Evolutionary conservation across 2,329 filamentous ascomycete genomes (phyloP), one percentile per base, ranked within the genome.

Genomic region (Ophiostoma novo-ulmi): DNA sequence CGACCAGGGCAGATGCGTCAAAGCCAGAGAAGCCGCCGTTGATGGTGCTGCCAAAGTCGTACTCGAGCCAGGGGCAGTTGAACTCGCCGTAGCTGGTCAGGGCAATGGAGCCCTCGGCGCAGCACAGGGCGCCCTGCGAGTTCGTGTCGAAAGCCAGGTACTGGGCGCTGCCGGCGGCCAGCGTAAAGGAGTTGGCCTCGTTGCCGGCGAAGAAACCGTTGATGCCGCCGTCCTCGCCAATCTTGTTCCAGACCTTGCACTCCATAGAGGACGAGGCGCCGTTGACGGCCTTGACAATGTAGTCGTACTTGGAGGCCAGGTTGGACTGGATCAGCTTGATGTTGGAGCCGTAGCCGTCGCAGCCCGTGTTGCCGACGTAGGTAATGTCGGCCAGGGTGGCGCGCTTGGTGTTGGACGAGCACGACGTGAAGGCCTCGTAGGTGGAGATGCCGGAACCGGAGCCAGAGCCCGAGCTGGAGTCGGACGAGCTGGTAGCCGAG

Each of bases 211-310:
- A 85, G 80, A 83, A 83, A 74, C 84, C 84, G 75, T 84, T 79
- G 76, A 85, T 80, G 48, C 72, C 71, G 55, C 80, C 79, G 66
- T 79, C 74, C 17, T 78, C 76, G 64, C 84, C 84, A 70, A 85
- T 84, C 83, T 86, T 86, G 82, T 84, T 83, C 79, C 78, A 85
- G 80, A 80, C 82, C 48, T 75, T 75, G 76, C 84, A 85, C 63
- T 77, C 58, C 70, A 79, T 78, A 64, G 75, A 67, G 63, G 72
- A 68, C 48, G 68, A 68, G 73, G 70, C 76, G 69, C 78, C 77
- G 68, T 78, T 80, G 76, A 76, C 77, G 76, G 84, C 82, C 73
- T 78, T 78, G 72, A 79, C 73, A 26, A 78, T 78, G 80, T 85
- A 84, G 69, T 81, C 72, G 79, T 85, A 86, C 73, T 80, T 69